phyloP scores from a whole-genome alignment of 768 basidiomycete genomes.

The Steccherinum ochraceum region DNA sequence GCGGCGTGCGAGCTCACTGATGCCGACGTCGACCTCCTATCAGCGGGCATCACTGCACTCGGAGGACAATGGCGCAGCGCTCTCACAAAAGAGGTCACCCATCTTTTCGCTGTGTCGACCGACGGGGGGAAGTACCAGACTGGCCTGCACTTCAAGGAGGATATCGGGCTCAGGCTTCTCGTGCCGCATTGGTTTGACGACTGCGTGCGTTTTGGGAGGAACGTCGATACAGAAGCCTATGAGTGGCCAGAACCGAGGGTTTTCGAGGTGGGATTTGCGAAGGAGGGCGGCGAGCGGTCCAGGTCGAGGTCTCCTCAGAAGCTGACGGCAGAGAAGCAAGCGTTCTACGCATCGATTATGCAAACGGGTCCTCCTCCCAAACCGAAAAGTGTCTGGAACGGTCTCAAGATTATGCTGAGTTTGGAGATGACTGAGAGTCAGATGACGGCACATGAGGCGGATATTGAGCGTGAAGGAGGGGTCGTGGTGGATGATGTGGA shows the following conservation, averaged over 20 bases:
- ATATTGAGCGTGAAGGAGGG: constrained; percentile 60
- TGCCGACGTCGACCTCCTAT: constrained; percentile 66
- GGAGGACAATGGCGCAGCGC: constrained; percentile 79
- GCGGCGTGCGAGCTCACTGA: constrained; percentile 62
- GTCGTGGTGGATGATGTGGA: constrained; percentile 34
- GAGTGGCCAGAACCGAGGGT: constrained; percentile 70
- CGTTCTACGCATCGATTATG: constrained; percentile 16
- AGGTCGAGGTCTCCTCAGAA: constrained; percentile 26
- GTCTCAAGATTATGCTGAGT: constrained; percentile 55
- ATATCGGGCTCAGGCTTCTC: constrained; percentile 60
- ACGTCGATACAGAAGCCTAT: constrained; percentile 49
- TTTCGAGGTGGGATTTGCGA: constrained; percentile 26
- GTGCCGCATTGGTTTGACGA: constrained; percentile 94
- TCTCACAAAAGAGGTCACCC: constrained; percentile 82
- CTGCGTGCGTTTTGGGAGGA: constrained; percentile 45
- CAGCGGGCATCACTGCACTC: constrained; percentile 62
- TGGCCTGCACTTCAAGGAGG: constrained; percentile 50
- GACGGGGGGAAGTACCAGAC: constrained; percentile 40
- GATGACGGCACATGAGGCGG: constrained; percentile 47
- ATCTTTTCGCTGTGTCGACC: constrained; percentile 60
- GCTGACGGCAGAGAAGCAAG: constrained; percentile 29
- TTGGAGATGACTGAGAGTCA: constrained; percentile 47
- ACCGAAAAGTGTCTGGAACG: constrained; percentile 46
- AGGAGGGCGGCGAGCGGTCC: constrained; percentile 21
- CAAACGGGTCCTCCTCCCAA: constrained; percentile 12